Evolutionary conservation across 2,329 filamentous ascomycete species (phyloP).

Genomic region (Cercospora sp.): DNA sequence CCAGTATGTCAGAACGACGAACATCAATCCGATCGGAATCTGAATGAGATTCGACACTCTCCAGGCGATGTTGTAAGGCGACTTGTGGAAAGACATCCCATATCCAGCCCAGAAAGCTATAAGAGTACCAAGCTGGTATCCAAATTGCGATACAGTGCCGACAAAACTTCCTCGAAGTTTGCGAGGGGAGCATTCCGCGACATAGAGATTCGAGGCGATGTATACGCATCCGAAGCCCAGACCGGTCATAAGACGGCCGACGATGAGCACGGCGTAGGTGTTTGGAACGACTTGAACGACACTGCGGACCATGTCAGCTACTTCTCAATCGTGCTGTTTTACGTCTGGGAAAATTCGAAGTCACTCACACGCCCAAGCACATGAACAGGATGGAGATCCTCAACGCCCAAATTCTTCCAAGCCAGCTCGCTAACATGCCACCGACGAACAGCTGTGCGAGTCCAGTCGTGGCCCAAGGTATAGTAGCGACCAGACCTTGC

Average conservation of each 20-base stretch:
- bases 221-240: conserved; percentile 48
- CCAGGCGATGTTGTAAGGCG: conserved; percentile 49
- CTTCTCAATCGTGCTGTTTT: not conserved
- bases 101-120: conserved; percentile 51
- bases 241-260: conserved; percentile 46
- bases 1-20: not conserved
- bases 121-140: conserved; percentile 48
- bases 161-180: conserved; percentile 46
- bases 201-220: conserved; percentile 47
- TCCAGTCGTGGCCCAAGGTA: conserved; percentile 47
- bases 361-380: conserved; percentile 42
- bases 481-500: conserved; percentile 45
- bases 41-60: conserved; percentile 42
- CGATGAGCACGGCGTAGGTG: conserved; percentile 44
- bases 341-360: not conserved
- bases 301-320: conserved; percentile 22
- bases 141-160: conserved; percentile 46
- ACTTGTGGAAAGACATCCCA: conserved; percentile 47
- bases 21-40: not conserved
- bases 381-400: conserved; percentile 45
- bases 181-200: conserved; percentile 47
- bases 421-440: conserved; percentile 41
- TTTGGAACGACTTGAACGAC: conserved; percentile 47
- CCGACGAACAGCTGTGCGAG: conserved; percentile 46
- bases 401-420: conserved; percentile 46